Conservation (phyloP, 2,329 filamentous ascomycete species). For the Fusarium odoratissimum region DNA sequence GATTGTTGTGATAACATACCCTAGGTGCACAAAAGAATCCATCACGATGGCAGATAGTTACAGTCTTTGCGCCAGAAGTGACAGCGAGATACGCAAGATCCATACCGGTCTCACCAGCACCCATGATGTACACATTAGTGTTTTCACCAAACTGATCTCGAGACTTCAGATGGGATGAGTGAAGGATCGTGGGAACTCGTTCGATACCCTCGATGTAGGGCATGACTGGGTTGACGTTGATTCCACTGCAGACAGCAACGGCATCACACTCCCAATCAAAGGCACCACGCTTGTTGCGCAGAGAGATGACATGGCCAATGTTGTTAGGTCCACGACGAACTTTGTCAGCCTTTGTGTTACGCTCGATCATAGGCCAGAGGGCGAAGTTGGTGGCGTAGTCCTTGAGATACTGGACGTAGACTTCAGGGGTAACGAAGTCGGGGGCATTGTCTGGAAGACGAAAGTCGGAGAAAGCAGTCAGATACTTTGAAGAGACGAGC, state of each 20-base stretch:
- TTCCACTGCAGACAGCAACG: constrained; percentile 58
- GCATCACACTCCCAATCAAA: constrained; percentile 56
- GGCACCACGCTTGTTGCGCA: not conserved
- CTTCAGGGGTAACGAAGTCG: constrained; percentile 56
- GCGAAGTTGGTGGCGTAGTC: constrained; percentile 54
- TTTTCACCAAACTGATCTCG: constrained; percentile 55
- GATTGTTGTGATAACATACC: constrained; percentile 27
- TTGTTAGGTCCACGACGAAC: constrained; percentile 37
- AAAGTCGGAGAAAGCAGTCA: constrained; percentile 63
- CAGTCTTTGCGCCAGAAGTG: constrained; percentile 55
- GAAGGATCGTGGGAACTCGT: constrained; percentile 51
- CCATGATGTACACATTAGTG: constrained; percentile 57
- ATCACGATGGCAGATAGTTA: constrained; percentile 58
- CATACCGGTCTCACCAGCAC: constrained; percentile 59
- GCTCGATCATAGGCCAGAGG: constrained; percentile 53
- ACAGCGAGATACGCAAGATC: constrained; percentile 59
- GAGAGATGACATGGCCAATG: constrained; percentile 24
- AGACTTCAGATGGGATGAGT: constrained; percentile 58
- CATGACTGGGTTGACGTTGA: constrained; percentile 56
- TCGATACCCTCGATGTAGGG: constrained; percentile 55
- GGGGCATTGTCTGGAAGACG: constrained; percentile 55
- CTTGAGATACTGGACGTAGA: constrained; percentile 58
- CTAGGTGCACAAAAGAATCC: constrained; percentile 61
- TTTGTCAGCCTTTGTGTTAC: constrained; percentile 47
- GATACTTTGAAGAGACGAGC: constrained; percentile 62